Evolutionary conservation across 2,329 filamentous ascomycete genomes (phyloP).

Genomic region (Trichophaea hybrida): DNA sequence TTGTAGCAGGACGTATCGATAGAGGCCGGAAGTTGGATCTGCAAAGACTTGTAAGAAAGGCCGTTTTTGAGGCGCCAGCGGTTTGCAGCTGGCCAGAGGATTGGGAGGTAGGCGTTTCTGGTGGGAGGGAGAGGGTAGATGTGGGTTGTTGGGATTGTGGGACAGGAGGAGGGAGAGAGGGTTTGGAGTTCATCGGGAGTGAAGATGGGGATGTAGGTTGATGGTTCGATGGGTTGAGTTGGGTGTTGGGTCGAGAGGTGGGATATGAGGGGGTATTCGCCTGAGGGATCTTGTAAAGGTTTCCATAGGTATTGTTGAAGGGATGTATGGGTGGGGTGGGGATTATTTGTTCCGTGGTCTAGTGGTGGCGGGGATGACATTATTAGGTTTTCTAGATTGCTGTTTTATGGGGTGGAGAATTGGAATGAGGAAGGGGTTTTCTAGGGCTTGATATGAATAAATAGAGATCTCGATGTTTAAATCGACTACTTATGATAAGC

Average conservation of each 20-base stretch:
- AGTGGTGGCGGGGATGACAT: no score
- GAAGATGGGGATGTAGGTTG: neutral
- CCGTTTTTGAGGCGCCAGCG: slow-evolving; percentile 10
- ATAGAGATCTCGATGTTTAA: neutral
- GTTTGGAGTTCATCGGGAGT: neutral
- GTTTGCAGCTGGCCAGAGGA: slow-evolving; percentile 14
- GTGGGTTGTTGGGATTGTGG: neutral
- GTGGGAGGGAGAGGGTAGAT: neutral
- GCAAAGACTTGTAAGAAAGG: slow-evolving; percentile 9
- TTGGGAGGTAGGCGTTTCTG: neutral
- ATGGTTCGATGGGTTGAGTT: neutral
- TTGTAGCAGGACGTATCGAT: neutral
- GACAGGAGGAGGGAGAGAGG: neutral
- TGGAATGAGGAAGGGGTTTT: neutral
- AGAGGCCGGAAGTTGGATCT: neutral
- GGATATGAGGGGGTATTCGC: no score
- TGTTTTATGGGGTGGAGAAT: no score
- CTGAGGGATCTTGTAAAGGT: no score
- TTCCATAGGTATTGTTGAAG: no score
- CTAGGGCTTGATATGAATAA: neutral
- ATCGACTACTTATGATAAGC: neutral
- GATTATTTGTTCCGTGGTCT: no score
- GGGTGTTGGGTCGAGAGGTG: no score
- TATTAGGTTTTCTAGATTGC: no score
- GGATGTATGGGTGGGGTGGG: no score